Conservation (phyloP, 495 filamentous ascomycete species). For the Evernia prunastri region DNA sequence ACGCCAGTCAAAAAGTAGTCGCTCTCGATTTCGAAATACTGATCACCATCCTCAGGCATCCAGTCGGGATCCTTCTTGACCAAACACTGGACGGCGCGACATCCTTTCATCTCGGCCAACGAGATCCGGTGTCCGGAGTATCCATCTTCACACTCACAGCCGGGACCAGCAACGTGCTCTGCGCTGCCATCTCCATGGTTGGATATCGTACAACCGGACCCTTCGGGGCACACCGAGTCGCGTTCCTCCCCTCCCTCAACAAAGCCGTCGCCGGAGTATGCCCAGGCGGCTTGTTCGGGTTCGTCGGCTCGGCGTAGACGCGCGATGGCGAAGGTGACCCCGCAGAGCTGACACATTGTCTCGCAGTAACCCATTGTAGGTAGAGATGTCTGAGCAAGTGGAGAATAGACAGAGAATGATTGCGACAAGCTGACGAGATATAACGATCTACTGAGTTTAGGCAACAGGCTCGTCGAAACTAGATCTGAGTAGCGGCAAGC, state of each 20-base stretch:
- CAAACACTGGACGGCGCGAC: slow-evolving; percentile 7
- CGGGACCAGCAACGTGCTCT: slow-evolving; percentile 1
- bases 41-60: slow-evolving; percentile 6
- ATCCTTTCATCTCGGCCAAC: slow-evolving; percentile 5
- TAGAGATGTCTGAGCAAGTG: background rate
- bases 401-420: background rate
- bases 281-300: slow-evolving; percentile 1
- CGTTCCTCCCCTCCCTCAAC: background rate
- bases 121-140: slow-evolving; percentile 6
- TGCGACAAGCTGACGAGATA: no score
- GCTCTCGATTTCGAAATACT: slow-evolving; percentile 4
- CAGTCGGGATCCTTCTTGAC: slow-evolving; percentile 1
- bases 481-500: no score
- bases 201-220: background rate
- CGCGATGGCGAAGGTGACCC: slow-evolving; percentile 7
- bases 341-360: slow-evolving; percentile 7
- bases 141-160: background rate
- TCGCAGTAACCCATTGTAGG: background rate
- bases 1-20: background rate
- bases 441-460: background rate
- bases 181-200: background rate
- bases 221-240: background rate
- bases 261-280: background rate
- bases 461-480: background rate
- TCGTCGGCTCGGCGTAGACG: slow-evolving; percentile 1